A percentile compares a stretch with the other conserved stretches of the same genome.
These are phyloP conservation scores for Crithidia expoeki DNA, from an alignment of 208 protist genomes.

Conservation along the genomic window DNA sequence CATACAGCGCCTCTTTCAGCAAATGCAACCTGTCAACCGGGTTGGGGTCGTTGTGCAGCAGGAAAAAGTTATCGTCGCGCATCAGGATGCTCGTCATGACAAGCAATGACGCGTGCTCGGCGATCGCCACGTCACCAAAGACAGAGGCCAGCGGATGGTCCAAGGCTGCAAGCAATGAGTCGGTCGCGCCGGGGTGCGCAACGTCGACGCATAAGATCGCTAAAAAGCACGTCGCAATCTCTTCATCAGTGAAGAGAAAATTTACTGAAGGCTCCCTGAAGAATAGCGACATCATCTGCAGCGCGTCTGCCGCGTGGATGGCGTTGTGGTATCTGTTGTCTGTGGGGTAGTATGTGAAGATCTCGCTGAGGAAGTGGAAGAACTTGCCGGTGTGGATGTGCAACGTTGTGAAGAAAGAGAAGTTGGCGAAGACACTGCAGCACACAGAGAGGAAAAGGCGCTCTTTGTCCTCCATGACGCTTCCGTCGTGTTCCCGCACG, in stretches of 20 bases:
- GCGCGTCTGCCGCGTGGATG: constrained; percentile 78
- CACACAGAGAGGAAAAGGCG: constrained; percentile 85
- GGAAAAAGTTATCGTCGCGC: constrained; percentile 59
- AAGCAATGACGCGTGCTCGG: constrained; percentile 50
- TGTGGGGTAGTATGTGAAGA: constrained; percentile 59
- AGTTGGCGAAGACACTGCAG: constrained; percentile 84
- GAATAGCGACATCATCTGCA: constrained; percentile 87
- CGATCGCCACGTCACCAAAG: constrained; percentile 66
- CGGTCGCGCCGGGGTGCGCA: constrained; percentile 81
- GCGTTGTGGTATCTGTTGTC: constrained; percentile 85
- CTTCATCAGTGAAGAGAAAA: constrained; percentile 83
- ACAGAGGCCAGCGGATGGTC: constrained; percentile 78
- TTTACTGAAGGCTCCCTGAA: constrained; percentile 71
- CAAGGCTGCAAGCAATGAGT: constrained; percentile 64
- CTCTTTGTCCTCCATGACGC: constrained; percentile 70
- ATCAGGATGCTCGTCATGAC: constrained; percentile 59
- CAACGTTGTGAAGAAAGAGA: constrained; percentile 70
- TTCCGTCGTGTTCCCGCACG: constrained; percentile 74
- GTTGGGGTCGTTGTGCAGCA: constrained; percentile 29
- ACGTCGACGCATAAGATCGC: constrained; percentile 75
- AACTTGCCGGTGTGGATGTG: constrained; percentile 60
- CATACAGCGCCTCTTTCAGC: constrained; percentile 57
- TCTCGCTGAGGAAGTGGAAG: constrained; percentile 59
- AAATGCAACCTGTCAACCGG: constrained; percentile 39
- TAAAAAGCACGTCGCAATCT: constrained; percentile 83